Evolutionary conservation across 257 asterid species (phyloP).

Genomic region (Gynochthodes officinalis): DNA sequence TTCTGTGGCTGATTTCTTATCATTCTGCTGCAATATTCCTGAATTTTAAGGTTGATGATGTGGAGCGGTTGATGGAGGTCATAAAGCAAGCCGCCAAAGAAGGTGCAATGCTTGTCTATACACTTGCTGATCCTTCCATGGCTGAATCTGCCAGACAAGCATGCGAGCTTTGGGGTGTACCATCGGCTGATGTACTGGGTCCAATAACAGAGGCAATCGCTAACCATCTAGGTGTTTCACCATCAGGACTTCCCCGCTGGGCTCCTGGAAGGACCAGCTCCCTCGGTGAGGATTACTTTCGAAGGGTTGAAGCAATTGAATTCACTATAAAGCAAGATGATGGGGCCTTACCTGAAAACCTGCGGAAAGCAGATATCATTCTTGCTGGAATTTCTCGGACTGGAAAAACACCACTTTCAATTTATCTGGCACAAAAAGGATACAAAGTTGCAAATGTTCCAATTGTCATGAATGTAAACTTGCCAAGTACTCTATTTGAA

Average conservation of each 20-base stretch:
- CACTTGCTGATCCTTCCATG: slow-evolving; percentile 83
- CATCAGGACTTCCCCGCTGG: slow-evolving; percentile 95
- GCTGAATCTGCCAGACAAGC: slow-evolving; percentile 86
- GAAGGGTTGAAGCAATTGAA: slow-evolving; percentile 85
- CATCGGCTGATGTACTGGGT: slow-evolving; percentile 69
- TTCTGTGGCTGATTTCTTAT: slow-evolving; percentile 1
- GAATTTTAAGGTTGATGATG: slow-evolving; percentile 56
- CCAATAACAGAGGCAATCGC: slow-evolving; percentile 85
- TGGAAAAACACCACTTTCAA: slow-evolving; percentile 90
- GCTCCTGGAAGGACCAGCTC: slow-evolving; percentile 60
- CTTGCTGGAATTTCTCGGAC: slow-evolving; percentile 91
- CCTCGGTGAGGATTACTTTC: slow-evolving; percentile 77
- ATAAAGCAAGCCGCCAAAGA: slow-evolving; percentile 87
- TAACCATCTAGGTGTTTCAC: slow-evolving; percentile 78
- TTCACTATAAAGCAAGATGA: slow-evolving; percentile 97
- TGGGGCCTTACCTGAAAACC: slow-evolving; percentile 78
- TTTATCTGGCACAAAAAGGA: slow-evolving; percentile 90
- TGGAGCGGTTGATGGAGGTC: slow-evolving; percentile 70
- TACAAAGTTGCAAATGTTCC: slow-evolving; percentile 97
- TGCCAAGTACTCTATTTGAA: slow-evolving; percentile 72
- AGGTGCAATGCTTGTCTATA: slow-evolving; percentile 76
- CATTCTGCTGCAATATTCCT: slow-evolving; percentile 1
- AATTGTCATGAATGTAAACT: slow-evolving; percentile 57
- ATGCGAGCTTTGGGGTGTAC: slow-evolving; percentile 77
- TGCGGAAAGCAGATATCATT: slow-evolving; percentile 68